These are phyloP conservation scores for Rutstroemia sp. DNA, from an alignment of 2,329 filamentous ascomycete genomes.

Conservation along the genomic window DNA sequence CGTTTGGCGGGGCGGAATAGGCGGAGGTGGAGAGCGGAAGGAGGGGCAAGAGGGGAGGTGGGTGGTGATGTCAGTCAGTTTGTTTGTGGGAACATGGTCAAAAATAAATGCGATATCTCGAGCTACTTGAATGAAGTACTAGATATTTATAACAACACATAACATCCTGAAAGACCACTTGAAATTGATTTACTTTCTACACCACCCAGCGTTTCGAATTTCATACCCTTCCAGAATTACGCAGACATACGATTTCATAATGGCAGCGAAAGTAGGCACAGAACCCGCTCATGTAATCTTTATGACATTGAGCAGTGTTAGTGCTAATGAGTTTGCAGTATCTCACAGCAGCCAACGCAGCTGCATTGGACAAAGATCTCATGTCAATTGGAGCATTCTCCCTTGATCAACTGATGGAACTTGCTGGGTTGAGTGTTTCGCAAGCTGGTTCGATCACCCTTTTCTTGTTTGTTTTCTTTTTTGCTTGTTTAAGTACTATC, in stretches of 20 bases:
- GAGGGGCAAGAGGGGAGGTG: neutral
- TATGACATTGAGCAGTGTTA: neutral
- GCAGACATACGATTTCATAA: neutral
- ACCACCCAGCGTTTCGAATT: neutral
- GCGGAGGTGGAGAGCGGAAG: conserved; percentile 2
- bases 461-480: neutral
- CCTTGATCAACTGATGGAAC: conserved; percentile 93
- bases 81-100: neutral
- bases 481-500: neutral
- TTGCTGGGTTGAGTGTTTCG: conserved; percentile 87
- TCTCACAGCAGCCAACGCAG: conserved; percentile 78
- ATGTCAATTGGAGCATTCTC: conserved; percentile 87
- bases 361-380: conserved; percentile 84
- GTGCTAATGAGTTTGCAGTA: conserved; percentile 46
- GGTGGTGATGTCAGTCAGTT: neutral
- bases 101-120: too few relatives aligned
- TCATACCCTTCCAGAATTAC: neutral
- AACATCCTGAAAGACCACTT: too few relatives aligned
- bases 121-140: too few relatives aligned
- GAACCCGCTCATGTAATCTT: too few relatives aligned
- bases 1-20: conserved; percentile 4
- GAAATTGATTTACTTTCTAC: too few relatives aligned
- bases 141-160: too few relatives aligned
- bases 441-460: conserved; percentile 59
- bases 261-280: conserved; percentile 2